Evolutionary conservation across 202 grass and related monocot species (phyloP).

Genomic region (Cymbopogon flexuosus): DNA sequence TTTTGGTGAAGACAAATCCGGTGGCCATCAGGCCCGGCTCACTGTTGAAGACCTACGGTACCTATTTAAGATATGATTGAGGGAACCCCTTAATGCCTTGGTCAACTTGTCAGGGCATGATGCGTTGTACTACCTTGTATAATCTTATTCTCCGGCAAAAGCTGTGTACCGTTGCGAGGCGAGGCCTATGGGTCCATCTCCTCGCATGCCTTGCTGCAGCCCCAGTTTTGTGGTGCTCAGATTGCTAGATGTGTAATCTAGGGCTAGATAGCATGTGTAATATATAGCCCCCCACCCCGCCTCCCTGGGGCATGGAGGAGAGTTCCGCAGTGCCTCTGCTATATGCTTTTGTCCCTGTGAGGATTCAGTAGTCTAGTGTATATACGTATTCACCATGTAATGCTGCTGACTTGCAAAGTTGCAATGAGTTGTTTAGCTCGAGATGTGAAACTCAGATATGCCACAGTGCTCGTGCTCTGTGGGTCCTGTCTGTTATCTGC

Average conservation of each 20-base stretch:
- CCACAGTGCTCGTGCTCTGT: neutral
- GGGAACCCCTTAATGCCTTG: neutral
- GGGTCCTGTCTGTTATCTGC: too few species aligned
- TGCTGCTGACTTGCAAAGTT: neutral
- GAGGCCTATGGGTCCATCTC: neutral
- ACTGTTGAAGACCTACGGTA: slow-evolving; percentile 78
- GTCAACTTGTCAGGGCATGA: neutral
- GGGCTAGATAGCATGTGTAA: slow-evolving; percentile 28
- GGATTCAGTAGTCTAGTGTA: neutral
- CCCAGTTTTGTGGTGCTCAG: slow-evolving; percentile 39
- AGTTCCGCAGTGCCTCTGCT: neutral
- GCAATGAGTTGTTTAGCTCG: neutral
- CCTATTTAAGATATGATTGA: slow-evolving; percentile 54
- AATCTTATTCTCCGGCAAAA: neutral
- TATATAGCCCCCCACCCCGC: neutral
- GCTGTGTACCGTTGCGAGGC: neutral
- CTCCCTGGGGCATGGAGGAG: neutral
- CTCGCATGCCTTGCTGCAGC: neutral
- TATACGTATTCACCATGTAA: slow-evolving; percentile 3
- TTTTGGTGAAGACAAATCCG: slow-evolving; percentile 68
- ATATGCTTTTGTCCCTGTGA: neutral
- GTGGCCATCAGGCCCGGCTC: slow-evolving; percentile 53
- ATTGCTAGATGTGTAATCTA: slow-evolving; percentile 24
- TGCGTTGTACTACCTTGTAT: slow-evolving; percentile 7
- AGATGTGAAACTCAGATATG: neutral